These are phyloP conservation scores for Umbilicus rupestris DNA, from an alignment of 164 flowering plant genomes.

Conservation along the genomic window DNA sequence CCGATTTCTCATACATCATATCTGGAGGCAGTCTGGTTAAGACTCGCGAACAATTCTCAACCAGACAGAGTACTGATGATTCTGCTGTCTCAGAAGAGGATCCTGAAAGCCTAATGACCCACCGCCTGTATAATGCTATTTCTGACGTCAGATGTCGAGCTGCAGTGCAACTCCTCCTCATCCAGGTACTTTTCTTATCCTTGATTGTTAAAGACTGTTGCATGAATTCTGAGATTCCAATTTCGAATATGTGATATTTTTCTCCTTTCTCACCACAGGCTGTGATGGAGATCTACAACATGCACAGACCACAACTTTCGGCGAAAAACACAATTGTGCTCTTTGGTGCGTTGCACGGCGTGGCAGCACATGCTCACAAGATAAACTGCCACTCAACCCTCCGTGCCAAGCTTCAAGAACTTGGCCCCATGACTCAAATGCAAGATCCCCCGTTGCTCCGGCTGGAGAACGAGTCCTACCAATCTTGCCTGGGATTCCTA, in stretches of 20 bases:
- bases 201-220: background rate
- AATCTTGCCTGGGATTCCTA: constrained; percentile 56
- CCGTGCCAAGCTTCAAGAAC: constrained; percentile 73
- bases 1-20: no score
- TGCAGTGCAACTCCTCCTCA: constrained; percentile 82
- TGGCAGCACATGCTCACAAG: constrained; percentile 56
- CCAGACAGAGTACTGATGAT: no score
- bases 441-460: constrained; percentile 96
- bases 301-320: constrained; percentile 67
- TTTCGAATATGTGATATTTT: background rate
- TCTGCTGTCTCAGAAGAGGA: no score
- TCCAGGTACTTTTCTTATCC: constrained; percentile 50
- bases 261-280: constrained; percentile 40
- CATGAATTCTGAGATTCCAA: background rate
- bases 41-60: no score
- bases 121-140: no score
- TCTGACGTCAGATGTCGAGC: no score
- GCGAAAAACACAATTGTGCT: constrained; percentile 51
- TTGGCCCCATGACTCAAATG: constrained; percentile 78
- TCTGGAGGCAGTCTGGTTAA: no score
- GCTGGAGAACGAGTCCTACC: constrained; percentile 77
- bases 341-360: constrained; percentile 59
- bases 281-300: constrained; percentile 81
- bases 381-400: constrained; percentile 49
- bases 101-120: no score